These are phyloP conservation scores for Larix kaempferi DNA, from an alignment of 75 land plant genomes.

Conservation along the genomic window DNA sequence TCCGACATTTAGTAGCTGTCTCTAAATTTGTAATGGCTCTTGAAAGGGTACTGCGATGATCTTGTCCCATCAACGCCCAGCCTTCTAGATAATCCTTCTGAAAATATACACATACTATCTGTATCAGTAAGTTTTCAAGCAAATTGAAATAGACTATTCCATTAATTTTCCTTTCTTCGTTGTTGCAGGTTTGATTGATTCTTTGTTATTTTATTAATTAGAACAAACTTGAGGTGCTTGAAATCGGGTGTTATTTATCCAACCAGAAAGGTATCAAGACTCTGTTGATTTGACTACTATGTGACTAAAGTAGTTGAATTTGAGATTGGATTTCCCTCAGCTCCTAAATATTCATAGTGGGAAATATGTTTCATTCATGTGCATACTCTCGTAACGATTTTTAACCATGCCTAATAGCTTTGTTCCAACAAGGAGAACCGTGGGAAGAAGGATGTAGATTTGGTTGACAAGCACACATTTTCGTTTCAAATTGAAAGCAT, in stretches of 20 bases:
- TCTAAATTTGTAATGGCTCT: slow-evolving; percentile 55
- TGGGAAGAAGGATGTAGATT: no score
- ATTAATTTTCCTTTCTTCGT: not conserved
- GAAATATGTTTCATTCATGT: no score
- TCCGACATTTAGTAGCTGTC: slow-evolving; percentile 59
- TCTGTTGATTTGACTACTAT: not conserved
- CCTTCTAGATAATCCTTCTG: slow-evolving; percentile 67
- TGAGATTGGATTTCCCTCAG: not conserved
- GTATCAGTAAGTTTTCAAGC: not conserved
- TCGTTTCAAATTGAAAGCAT: no score
- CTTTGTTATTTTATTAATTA: no score
- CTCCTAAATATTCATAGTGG: not conserved
- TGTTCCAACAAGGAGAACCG: no score
- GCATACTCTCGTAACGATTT: no score
- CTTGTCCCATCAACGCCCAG: slow-evolving; percentile 60
- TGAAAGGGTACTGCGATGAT: slow-evolving; percentile 54
- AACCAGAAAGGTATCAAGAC: not conserved
- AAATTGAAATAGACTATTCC: not conserved
- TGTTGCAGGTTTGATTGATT: no score
- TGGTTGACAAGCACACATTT: no score
- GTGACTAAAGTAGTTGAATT: not conserved
- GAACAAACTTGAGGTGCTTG: no score
- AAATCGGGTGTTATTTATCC: no score
- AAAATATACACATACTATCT: slow-evolving; percentile 4
- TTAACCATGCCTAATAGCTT: no score